A percentile compares a stretch with the other conserved stretches of the same genome.
Conservation (phyloP, 768 basidiomycete genomes). For the Lactarius tabidus region DNA sequence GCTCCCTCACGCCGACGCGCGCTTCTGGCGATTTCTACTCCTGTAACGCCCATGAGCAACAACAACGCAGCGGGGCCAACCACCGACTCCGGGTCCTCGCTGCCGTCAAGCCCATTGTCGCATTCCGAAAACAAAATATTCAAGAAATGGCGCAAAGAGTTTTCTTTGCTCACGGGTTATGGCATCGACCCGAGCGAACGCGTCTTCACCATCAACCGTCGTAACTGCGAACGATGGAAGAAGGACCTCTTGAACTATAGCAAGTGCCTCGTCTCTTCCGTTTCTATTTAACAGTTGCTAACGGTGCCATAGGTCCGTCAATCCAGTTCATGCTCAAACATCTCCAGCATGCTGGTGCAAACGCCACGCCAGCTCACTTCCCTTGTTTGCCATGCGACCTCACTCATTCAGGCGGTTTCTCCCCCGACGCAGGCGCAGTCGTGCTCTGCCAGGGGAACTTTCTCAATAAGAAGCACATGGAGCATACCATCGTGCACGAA, state of each 20-base stretch:
- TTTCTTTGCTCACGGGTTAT: conserved; percentile 48
- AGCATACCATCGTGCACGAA: conserved; percentile 91
- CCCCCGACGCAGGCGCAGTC: conserved; percentile 70
- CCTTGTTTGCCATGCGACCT: conserved; percentile 81
- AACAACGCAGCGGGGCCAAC: not conserved
- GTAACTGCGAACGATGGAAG: conserved; percentile 51
- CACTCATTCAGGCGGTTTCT: conserved; percentile 76
- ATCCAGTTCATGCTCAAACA: conserved; percentile 92
- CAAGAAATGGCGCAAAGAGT: conserved; percentile 48
- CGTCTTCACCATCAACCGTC: conserved; percentile 35
- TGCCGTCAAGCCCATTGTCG: not conserved
- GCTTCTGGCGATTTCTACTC: not conserved
- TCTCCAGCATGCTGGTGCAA: conserved; percentile 68
- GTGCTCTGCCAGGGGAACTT: conserved; percentile 84
- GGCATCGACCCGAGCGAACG: conserved; percentile 46
- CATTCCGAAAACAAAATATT: conserved; percentile 35
- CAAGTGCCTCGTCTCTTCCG: conserved; percentile 31
- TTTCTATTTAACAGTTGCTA: not conserved
- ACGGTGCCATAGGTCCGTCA: conserved; percentile 57
- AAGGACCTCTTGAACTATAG: conserved; percentile 44
- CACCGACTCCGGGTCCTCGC: not conserved
- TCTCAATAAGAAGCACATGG: conserved; percentile 80
- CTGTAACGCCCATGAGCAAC: not conserved
- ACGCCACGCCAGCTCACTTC: conserved; percentile 67
- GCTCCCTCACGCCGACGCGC: not conserved